phyloP scores from a whole-genome alignment of 1,139 yeast species.

The Sugiyamaella neomexicana region DNA sequence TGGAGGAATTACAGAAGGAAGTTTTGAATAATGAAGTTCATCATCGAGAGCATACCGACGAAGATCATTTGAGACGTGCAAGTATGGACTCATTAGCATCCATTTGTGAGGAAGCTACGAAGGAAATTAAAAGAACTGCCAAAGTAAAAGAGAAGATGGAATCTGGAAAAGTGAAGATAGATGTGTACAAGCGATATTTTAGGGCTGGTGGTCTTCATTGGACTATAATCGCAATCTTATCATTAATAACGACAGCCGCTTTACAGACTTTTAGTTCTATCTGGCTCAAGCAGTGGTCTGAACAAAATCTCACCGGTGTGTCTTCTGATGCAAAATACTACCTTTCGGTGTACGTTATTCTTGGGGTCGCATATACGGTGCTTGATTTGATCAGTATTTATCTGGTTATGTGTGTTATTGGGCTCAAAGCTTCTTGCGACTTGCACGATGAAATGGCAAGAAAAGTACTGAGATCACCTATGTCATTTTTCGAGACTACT shows the following conservation, averaged over 20 bases:
- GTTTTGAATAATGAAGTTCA: conserved; percentile 21
- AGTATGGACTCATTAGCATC: conserved; percentile 58
- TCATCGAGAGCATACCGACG: conserved; percentile 7
- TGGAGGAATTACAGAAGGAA: conserved; percentile 14
- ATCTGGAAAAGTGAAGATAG: conserved; percentile 29
- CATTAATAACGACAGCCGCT: conserved; percentile 53
- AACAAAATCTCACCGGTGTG: conserved; percentile 68
- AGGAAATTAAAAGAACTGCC: conserved; percentile 23
- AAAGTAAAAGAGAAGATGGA: conserved; percentile 26
- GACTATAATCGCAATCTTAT: conserved; percentile 56
- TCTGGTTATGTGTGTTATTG: conserved; percentile 76
- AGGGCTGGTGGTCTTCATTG: conserved; percentile 76
- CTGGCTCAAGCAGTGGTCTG: conserved; percentile 98
- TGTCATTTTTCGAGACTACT: conserved; percentile 96
- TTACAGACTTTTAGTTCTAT: conserved; percentile 65
- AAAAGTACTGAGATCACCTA: conserved; percentile 86
- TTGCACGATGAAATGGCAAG: conserved; percentile 79
- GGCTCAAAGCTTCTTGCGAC: conserved; percentile 75
- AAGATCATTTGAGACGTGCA: conserved; percentile 62
- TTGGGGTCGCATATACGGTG: conserved; percentile 67
- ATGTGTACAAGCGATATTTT: conserved; percentile 77
- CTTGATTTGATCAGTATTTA: conserved; percentile 64
- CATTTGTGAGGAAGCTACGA: conserved; percentile 34
- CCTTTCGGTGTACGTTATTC: conserved; percentile 67
- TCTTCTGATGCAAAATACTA: conserved; percentile 70